Base-by-base conservation (phyloP, 495 filamentous ascomycete genomes). In the Ascobolus immersus region DNA sequence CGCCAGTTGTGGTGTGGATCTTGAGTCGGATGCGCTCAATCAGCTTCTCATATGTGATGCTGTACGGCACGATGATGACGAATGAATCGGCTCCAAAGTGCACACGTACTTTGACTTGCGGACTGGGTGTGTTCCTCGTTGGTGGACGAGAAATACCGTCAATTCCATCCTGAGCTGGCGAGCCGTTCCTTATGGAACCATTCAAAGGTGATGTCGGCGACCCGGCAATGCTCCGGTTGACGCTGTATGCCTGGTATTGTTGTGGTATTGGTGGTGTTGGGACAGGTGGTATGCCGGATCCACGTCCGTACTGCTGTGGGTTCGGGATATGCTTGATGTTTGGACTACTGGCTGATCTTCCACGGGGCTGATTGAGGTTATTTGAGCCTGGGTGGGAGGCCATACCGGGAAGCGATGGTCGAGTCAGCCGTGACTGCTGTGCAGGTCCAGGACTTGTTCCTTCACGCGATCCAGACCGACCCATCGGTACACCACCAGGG, bases 21-120 rank as follows among this genome's bases (percentile, higher is more conserved):
- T 94, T 94, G 15, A 76, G 76, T 51, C 94, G 89, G 45, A 96
- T 93, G n/a, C 86, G 79, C 45, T 94, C 82, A 31, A 79, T 77
- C 15, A 96, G 60, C 19, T 77, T 81, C 31, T 81, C 76, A 54
- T 89, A 92, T 28, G 75, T 67, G 44, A 94, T 96, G 45, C 80
- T 86, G 56, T 73, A 84, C 14, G 77, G 70, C 27, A 89, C 86
- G 21, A 96, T 82, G 8, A 96, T 92, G 36, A 93, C 71, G 43
- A 89, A 82, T 37, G 65, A 70, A 12, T 68, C 67, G 32, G 68
- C 69, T 11, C 77, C 73, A 45, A 75, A 86, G 44, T 78, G 77
- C 21, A 96, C 80, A 53, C 81, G 90, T 33, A 92, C 80, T 49
- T 91, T 93, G 33, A 96, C 62, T 43, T 94, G 89, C 11, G 71